Evolutionary conservation across 192 early-diverging fungal species (phyloP).

Genomic region (Dispira parvispora): DNA sequence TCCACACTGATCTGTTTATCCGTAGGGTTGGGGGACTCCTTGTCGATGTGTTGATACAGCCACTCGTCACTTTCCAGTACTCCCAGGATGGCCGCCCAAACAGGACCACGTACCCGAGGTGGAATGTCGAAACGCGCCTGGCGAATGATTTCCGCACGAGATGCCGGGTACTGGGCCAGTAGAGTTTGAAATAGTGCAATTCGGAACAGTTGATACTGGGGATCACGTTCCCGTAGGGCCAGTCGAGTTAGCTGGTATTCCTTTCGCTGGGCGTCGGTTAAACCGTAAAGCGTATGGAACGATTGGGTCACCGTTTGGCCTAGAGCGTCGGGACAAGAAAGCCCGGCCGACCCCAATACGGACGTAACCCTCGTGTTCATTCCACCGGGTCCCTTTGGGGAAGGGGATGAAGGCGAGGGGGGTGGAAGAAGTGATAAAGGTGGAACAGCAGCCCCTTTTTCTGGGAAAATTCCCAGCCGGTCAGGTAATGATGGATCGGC

Average conservation of each 20-base stretch:
- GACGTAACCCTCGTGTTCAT: background rate
- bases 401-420: background rate
- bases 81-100: slow-evolving; percentile 49
- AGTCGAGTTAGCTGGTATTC: slow-evolving; percentile 15
- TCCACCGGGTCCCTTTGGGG: too few species aligned
- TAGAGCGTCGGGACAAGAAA: background rate
- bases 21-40: slow-evolving; percentile 1
- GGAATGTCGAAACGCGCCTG: slow-evolving; percentile 44
- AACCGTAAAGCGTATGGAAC: background rate
- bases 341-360: background rate
- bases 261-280: background rate
- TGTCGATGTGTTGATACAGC: slow-evolving; percentile 4
- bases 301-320: background rate
- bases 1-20: slow-evolving; percentile 20
- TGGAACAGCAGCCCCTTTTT: background rate
- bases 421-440: background rate
- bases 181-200: slow-evolving; percentile 33
- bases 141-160: slow-evolving; percentile 32
- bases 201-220: slow-evolving; percentile 39
- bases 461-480: too few species aligned
- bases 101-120: slow-evolving; percentile 36
- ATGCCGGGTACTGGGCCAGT: slow-evolving; percentile 37
- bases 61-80: slow-evolving; percentile 13
- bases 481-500: too few species aligned
- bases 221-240: slow-evolving; percentile 34